Percentiles rank a stretch among this genome's conserved stretches.
Evolutionary conservation across 805 yeast genomes (phyloP).

Genomic region (Suhomyces kilbournensis): DNA sequence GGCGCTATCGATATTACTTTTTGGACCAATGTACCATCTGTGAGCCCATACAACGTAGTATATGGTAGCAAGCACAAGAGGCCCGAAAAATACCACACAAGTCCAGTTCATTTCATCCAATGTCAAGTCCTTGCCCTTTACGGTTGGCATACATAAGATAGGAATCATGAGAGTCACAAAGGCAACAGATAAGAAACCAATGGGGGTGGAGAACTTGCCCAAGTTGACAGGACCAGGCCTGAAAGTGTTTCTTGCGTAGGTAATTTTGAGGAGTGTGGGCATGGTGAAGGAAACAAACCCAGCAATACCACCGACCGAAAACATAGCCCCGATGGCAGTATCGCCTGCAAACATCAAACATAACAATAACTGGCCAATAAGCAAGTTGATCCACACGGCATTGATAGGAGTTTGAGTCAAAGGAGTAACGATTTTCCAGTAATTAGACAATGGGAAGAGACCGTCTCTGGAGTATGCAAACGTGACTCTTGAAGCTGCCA

Average conservation of each 20-base stretch:
- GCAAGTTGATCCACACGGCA: constrained; percentile 59
- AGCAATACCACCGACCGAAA: constrained; percentile 70
- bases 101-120: constrained; percentile 56
- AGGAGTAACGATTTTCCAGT: constrained; percentile 49
- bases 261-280: constrained; percentile 58
- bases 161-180: constrained; percentile 58
- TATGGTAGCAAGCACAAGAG: constrained; percentile 47
- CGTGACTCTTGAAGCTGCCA: constrained; percentile 65
- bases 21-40: constrained; percentile 62
- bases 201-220: constrained; percentile 49
- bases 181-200: constrained; percentile 47
- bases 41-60: constrained; percentile 55
- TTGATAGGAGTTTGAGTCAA: constrained; percentile 59
- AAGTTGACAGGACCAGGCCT: constrained; percentile 66
- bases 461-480: constrained; percentile 69
- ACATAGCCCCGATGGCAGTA: constrained; percentile 65
- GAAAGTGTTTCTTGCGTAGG: constrained; percentile 51
- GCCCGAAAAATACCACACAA: constrained; percentile 56
- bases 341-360: constrained; percentile 62
- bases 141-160: constrained; percentile 54
- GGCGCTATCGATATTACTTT: constrained; percentile 45
- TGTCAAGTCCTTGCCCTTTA: constrained; percentile 33
- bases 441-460: constrained; percentile 55
- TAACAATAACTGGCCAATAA: constrained; percentile 53
- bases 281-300: constrained; percentile 65